Conservation (phyloP, 2,329 filamentous ascomycete genomes). For the Penicillium sumatraense region DNA sequence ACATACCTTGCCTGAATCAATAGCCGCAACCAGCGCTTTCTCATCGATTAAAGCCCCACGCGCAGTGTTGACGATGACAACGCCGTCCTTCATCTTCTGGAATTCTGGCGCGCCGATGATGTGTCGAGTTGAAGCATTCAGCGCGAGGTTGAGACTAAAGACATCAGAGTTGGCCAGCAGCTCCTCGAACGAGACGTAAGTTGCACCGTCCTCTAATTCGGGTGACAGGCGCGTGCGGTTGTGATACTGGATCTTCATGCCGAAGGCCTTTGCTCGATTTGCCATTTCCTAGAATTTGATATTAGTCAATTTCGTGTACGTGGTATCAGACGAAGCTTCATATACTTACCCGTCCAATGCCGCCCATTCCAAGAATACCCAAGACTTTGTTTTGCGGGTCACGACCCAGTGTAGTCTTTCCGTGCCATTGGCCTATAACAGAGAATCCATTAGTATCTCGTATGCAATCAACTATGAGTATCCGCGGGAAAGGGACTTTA, state of each 20-base stretch:
- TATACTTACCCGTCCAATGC: constrained; percentile 49
- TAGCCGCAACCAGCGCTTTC: constrained; percentile 50
- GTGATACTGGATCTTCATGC: constrained; percentile 54
- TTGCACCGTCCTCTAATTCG: constrained; percentile 47
- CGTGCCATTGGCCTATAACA: constrained; percentile 45
- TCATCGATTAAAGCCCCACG: constrained; percentile 52
- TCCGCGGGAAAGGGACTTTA: not conserved
- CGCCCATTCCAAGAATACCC: constrained; percentile 54
- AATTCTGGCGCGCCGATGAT: constrained; percentile 53
- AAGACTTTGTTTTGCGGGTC: constrained; percentile 52
- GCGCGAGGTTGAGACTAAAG: constrained; percentile 51
- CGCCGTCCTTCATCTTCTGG: constrained; percentile 50
- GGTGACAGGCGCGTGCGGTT: constrained; percentile 48
- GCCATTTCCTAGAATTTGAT: constrained; percentile 47
- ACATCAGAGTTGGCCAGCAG: constrained; percentile 51
- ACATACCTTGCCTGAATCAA: constrained; percentile 50
- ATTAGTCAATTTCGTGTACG: not conserved
- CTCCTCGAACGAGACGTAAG: constrained; percentile 52
- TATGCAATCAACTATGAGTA: too few relatives aligned
- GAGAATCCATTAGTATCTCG: not conserved
- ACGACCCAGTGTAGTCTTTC: constrained; percentile 47
- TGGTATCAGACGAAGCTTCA: not conserved
- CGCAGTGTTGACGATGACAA: constrained; percentile 51
- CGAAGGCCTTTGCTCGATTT: constrained; percentile 49
- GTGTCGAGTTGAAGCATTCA: constrained; percentile 51